Base-by-base conservation (phyloP, 2,329 filamentous ascomycete genomes). In the Huntiella decipiens region DNA sequence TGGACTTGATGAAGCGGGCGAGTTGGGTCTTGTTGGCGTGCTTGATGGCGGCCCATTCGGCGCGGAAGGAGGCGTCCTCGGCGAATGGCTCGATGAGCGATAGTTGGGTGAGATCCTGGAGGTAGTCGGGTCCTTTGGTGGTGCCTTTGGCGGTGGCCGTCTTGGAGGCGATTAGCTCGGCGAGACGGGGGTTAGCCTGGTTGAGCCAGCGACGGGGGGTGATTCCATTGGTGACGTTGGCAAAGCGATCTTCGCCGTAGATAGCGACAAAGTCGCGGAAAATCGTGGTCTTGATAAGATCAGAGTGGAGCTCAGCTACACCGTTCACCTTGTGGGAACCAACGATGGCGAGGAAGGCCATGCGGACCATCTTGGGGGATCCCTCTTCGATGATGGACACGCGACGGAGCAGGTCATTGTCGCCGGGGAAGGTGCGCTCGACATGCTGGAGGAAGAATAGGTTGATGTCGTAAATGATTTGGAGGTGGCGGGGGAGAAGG, bases 261-360 rank as follows among this genome's bases (percentile, higher is more conserved):
- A 98, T 84, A 55, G 77, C 73, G 50, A 98, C 88, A 62, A 98
- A 98, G 61, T 98, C 91, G 63, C 91, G 95, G 76, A 98, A 96
- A 54, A 98, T 93, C n/a, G 91, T 98, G 0, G 87, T 92, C 68
- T 91, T 91, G 68, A 98, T 94, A 49, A 98, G 70, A 59, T 98
- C 91, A 1, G 91, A 98, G 65, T 98, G 91, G 53, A 98, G 67
- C 65, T 98, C 91, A 32, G 91, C 91, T 33, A 98, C 91, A 60
- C 91, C 91, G 55, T 98, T 98, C 67, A 98, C 87, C 68, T 96
- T 98, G 74, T 96, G 91, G 33, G 91, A 96, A 41, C 91, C 91
- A 55, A 98, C 86, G 58, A 96, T 82, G 52, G 91, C 91, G 44
- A 98, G 67, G 62, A 75, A 91, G 2, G 91, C 91, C 91, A 98